These are phyloP conservation scores for Saccharomycopsis selenospora DNA, from an alignment of 805 yeast genomes.

Conservation along the genomic window DNA sequence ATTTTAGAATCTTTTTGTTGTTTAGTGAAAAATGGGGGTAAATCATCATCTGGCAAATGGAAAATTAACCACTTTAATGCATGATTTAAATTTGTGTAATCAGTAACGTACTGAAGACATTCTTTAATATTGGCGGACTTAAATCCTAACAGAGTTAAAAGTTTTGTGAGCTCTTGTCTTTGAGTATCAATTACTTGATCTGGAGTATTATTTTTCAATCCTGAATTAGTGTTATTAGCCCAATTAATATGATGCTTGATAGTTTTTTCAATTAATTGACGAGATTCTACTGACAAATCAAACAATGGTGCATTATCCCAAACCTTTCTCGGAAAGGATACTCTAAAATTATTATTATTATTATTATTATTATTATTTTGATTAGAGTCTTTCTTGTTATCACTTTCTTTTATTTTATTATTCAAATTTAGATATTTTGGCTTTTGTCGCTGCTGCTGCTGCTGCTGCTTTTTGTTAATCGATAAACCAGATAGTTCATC, in stretches of 20 bases:
- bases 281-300: slow-evolving; percentile 55
- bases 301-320: slow-evolving; percentile 70
- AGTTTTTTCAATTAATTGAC: slow-evolving; percentile 56
- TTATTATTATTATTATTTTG: background rate
- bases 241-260: slow-evolving; percentile 53
- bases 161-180: slow-evolving; percentile 5
- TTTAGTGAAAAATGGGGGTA: slow-evolving; percentile 60
- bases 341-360: background rate
- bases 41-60: slow-evolving; percentile 90
- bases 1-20: slow-evolving; percentile 51
- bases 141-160: slow-evolving; percentile 48
- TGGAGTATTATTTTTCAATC: slow-evolving; percentile 9
- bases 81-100: slow-evolving; percentile 34
- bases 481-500: background rate
- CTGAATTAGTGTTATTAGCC: slow-evolving; percentile 26
- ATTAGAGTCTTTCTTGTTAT: too few relatives aligned
- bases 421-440: background rate
- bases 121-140: slow-evolving; percentile 63
- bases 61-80: slow-evolving; percentile 73
- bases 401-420: too few relatives aligned
- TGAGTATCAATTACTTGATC: too few relatives aligned
- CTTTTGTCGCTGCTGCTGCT: too few relatives aligned
- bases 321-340: slow-evolving; percentile 42
- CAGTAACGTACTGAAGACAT: slow-evolving; percentile 49
- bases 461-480: background rate